Conservation (phyloP, 805 yeast species). For the Kodamaea kakaduensis region DNA sequence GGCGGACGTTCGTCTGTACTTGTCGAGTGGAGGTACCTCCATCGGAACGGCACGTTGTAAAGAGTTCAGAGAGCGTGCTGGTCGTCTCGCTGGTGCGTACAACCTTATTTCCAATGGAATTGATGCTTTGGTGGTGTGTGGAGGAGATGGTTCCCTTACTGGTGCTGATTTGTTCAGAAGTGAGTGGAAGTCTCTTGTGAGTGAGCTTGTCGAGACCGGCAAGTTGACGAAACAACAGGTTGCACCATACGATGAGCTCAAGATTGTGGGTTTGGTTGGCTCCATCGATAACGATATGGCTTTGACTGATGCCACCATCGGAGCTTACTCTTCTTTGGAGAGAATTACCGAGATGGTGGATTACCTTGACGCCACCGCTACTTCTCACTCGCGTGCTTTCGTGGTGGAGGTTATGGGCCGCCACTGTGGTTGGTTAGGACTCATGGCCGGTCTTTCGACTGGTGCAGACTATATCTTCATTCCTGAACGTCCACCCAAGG, state of each 20-base stretch:
- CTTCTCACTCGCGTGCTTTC: constrained; percentile 78
- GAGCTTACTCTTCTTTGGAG: constrained; percentile 74
- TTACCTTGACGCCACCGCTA: constrained; percentile 80
- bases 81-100: constrained; percentile 59
- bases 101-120: constrained; percentile 69
- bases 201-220: constrained; percentile 48
- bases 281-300: constrained; percentile 86
- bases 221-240: constrained; percentile 45
- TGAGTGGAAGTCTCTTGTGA: constrained; percentile 72
- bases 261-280: constrained; percentile 73
- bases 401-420: constrained; percentile 88
- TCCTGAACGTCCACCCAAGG: constrained; percentile 72
- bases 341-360: constrained; percentile 73
- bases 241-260: constrained; percentile 50
- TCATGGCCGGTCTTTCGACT: constrained; percentile 76
- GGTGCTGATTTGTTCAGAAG: constrained; percentile 75
- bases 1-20: constrained; percentile 71
- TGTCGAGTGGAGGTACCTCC: constrained; percentile 68
- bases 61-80: constrained; percentile 63
- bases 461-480: constrained; percentile 79
- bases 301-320: constrained; percentile 79
- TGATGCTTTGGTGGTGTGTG: constrained; percentile 75
- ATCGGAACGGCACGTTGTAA: constrained; percentile 76
- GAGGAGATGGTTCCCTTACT: constrained; percentile 81
- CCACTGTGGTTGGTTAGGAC: constrained; percentile 85